Conservation (phyloP, 208 protist species). For the Trypanosoma cruzi region DNA sequence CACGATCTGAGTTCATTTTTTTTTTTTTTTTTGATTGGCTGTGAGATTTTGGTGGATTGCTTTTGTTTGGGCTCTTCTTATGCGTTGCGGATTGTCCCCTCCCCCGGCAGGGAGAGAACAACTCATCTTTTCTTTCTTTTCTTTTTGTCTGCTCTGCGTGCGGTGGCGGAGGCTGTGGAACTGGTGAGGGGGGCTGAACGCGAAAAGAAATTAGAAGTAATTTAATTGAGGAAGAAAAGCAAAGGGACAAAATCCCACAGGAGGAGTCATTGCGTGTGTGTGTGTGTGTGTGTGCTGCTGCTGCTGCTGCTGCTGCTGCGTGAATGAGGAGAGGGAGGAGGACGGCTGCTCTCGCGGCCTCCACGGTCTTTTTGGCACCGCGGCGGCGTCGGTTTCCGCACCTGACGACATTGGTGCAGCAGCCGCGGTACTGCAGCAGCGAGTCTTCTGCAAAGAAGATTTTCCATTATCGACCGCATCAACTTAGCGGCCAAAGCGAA, state of each 20-base stretch:
- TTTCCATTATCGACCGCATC: slow-evolving; percentile 12
- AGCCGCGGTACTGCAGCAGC: slow-evolving; percentile 2
- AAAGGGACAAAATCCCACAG: neutral
- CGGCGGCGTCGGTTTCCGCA: neutral
- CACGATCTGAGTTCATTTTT: no score
- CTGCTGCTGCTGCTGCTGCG: neutral
- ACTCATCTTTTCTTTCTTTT: neutral
- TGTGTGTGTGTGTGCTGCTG: no score
- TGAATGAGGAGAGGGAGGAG: neutral
- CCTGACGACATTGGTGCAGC: neutral
- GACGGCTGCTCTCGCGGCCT: neutral
- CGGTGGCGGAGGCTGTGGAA: no score
- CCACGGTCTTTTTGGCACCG: neutral
- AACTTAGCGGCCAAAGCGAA: neutral
- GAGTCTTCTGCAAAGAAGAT: neutral
- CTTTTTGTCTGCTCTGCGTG: neutral
- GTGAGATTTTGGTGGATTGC: neutral
- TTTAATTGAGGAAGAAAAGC: neutral
- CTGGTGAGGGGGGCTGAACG: neutral
- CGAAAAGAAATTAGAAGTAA: no score
- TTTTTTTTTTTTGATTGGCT: no score
- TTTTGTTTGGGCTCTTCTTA: neutral
- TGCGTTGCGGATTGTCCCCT: neutral
- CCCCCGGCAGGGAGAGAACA: no score
- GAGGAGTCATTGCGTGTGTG: no score